Evolutionary conservation across 2,329 filamentous ascomycete species (phyloP).

Genomic region (Didymella keratinophila): DNA sequence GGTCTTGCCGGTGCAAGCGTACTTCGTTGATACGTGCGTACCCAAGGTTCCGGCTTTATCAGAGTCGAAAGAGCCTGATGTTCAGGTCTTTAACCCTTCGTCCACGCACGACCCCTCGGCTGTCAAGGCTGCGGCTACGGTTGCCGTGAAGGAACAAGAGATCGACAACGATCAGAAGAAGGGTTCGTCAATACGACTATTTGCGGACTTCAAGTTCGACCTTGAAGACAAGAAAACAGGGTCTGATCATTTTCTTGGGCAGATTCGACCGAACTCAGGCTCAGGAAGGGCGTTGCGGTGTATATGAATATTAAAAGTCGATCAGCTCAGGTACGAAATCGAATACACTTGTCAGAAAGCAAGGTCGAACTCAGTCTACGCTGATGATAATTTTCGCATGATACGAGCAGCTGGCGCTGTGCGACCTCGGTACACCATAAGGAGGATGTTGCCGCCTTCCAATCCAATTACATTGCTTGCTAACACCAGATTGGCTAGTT

Average conservation of each 20-base stretch:
- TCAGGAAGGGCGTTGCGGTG: background rate
- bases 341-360: background rate
- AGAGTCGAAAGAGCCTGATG: background rate
- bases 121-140: background rate
- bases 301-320: background rate
- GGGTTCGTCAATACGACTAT: background rate
- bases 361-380: background rate
- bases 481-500: slow-evolving; percentile 1
- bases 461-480: slow-evolving; percentile 2
- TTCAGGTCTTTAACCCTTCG: background rate
- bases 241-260: background rate
- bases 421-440: background rate
- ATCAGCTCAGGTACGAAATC: background rate
- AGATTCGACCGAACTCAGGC: background rate
- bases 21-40: slow-evolving; percentile 7
- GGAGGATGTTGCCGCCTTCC: background rate
- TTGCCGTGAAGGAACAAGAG: background rate
- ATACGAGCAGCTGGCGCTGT: background rate
- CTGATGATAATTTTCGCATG: background rate
- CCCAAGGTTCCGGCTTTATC: background rate
- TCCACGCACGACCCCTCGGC: background rate
- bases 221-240: background rate
- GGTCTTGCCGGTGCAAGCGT: slow-evolving; percentile 8
- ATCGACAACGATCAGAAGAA: background rate
- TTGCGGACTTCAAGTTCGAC: background rate